Percentiles rank a stretch among this genome's conserved stretches.
These are phyloP conservation scores for Blastomyces gilchristii DNA, from an alignment of 2,329 filamentous ascomycete genomes.

Conservation along the genomic window DNA sequence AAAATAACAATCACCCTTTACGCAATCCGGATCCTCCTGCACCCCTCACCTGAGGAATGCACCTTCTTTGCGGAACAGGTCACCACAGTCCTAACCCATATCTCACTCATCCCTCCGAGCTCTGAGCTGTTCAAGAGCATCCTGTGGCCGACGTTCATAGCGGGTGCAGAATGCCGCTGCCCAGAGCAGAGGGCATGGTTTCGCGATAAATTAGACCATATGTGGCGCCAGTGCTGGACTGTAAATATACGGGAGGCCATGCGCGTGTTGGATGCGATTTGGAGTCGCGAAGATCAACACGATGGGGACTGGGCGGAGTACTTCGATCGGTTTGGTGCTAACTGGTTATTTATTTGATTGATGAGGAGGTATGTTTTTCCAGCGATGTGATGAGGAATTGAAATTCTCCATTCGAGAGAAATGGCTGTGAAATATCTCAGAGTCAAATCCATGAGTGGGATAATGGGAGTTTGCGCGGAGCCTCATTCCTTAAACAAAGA, in stretches of 20 bases:
- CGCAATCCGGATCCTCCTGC: conserved; percentile 30
- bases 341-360: conserved; percentile 34
- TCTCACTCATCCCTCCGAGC: conserved; percentile 27
- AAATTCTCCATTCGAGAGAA: neutral
- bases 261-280: conserved; percentile 33
- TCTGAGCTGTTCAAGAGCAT: conserved; percentile 36
- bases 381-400: neutral
- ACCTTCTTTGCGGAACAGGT: conserved; percentile 22
- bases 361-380: neutral
- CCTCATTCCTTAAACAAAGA: too few relatives aligned
- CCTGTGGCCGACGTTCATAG: conserved; percentile 37
- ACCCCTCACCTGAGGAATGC: conserved; percentile 19
- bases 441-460: too few relatives aligned
- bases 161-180: conserved; percentile 31
- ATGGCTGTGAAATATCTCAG: neutral
- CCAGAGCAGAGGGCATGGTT: conserved; percentile 26
- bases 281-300: conserved; percentile 28
- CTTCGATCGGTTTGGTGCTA: conserved; percentile 30
- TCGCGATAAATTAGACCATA: conserved; percentile 24
- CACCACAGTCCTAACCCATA: conserved; percentile 26
- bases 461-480: too few relatives aligned
- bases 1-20: conserved; percentile 34
- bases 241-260: conserved; percentile 33
- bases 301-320: conserved; percentile 33
- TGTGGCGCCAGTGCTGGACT: conserved; percentile 30